Evolutionary conservation across 1,139 yeast species (phyloP), one percentile per base, ranked within the genome.

Genomic region (Pichia inconspicua): DNA sequence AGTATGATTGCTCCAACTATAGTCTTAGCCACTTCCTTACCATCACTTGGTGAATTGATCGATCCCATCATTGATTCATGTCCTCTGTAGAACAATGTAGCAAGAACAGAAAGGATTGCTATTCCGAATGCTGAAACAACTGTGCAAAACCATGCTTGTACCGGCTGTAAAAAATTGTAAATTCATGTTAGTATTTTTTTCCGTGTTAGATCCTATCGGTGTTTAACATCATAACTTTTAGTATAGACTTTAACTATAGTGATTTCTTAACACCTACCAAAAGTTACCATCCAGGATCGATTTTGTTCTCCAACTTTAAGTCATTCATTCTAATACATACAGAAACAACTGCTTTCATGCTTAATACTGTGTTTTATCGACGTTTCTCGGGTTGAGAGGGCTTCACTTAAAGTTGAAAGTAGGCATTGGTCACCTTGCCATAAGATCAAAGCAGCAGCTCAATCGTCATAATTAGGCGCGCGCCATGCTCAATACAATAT

Each of bases 21-120:
- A 3, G 97, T 92, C 54, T 78, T 77, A 35, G 97, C 96, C 42
- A 90, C 97, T 19, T 79, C 96, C 54, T 80, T 80, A 12, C 97
- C 97, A 63, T 92, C 92, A 57, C 78, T 85, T 25, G 98, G 97
- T 62, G 90, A 96, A 57, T 75, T 82, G 55, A 82, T 80, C 40
- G 96, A 85, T 8, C 98, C 98, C 71, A 89, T 83, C 84, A 92
- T 83, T 22, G 95, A 76, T 68, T 92, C 97, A 65, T 88, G 95
- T 58, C 82, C 87, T 44, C 73, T 72, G 58, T 83, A 73, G 72
- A 92, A 92, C 57, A 92, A 72, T 57, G 78, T 78, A 22, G 95
- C 98, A 58, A 92, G 78, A 48, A 86, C 84, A 11, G 95, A 78
- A 47, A 92, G 77, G 56, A 92, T 90, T 47, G 88, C 83, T 40